Base-by-base conservation (phyloP, 805 yeast genomes). In the Wickerhamomyces bisporus region DNA sequence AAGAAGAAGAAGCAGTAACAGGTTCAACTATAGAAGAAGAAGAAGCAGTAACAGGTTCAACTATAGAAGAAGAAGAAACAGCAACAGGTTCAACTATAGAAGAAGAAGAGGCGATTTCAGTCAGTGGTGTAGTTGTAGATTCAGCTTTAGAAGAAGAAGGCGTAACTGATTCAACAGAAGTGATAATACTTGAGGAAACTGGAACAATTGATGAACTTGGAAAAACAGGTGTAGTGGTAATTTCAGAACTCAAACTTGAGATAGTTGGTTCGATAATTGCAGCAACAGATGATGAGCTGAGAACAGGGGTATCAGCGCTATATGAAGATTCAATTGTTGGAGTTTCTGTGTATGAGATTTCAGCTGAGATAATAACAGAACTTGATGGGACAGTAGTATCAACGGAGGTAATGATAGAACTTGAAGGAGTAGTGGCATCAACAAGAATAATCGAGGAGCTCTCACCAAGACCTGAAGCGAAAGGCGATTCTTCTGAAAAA, bases 101-200 rank as follows among this genome's bases (percentile, higher is more conserved):
- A 19, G 35, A 32, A 11, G 36, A 32, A n/a, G 32, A 4, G 12
- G 21, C 29, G 23, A 28, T 19, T 17, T 14, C 14, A 26, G 36
- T 11, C 18, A 20, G 9, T 21, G 34, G 26, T 20, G 18, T 14
- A 14, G n/a, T 23, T 3, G 14, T 24, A 16, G 27, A 16, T 26
- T 24, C 24, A 17, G 35, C 23, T 21, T 32, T 15, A 12, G 36
- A 13, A 8, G 23, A 28, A 13, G 31, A 16, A 18, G 21, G 5
- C 12, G 18, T 16, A 12, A 18, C 29, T n/a, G n/a, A n/a, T n/a
- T n/a, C n/a, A n/a, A n/a, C n/a, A n/a, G 26, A 10, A n/a, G 40
- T 23, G 11, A 11, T 23, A 23, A 23, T 9, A 23, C 25, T 23
- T 23, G 25, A 23, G 11, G n/a, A n/a, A n/a, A n/a, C n/a, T n/a